Base-by-base conservation (phyloP, 1,284 basidiomycete species). In the Xerocomus minutiporus region DNA sequence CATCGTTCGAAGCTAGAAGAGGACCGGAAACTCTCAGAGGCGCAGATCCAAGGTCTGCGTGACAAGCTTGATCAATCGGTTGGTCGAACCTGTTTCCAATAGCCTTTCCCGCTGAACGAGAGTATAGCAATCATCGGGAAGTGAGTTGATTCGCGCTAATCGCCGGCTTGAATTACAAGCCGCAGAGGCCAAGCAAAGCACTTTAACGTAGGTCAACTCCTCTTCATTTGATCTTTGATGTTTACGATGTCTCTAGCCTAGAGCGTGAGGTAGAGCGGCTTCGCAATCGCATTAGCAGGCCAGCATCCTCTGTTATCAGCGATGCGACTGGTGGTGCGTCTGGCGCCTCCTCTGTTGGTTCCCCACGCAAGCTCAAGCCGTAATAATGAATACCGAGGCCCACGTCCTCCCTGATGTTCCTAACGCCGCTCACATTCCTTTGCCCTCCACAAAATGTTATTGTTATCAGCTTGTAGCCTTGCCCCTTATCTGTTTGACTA, bases 81-180 rank as follows among this genome's bases (percentile, higher is more conserved):
- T 38, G 49, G 54, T 55, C 35, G 46, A 44, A 48, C 53, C 48
- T 29, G 13, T 15, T 47, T 45, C 6, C 23, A 41, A 43, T 12
- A 8, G 50, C 43, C 15, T 43, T 32, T 28, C 25, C 31, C 3
- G 35, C 52, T 63, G 28, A 59, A 44, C 31, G 36, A 53, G 38
- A 40, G n/a, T 46, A 25, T 51, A 91, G 88, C 86, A 87, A 82
- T 86, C 82, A 7, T 78, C 79, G 41, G 86, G 86, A 67, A 82
- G 74, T 56, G 75, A 80, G 29, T 72, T 90, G 4, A 82, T 86
- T 58, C 75, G 86, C 13, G 81, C 79, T 20, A 89, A 89, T 67
- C 80, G 88, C 45, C 78, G 86, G 46, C 84, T 85, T 39, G 88
- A 90, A 62, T 78, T 87, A 26, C 87, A 91, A 62, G 84, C 84